Evolutionary conservation across 495 filamentous ascomycete species (phyloP), one percentile per base, ranked within the genome.

Genomic region (Pseudotulostoma volvatum): DNA sequence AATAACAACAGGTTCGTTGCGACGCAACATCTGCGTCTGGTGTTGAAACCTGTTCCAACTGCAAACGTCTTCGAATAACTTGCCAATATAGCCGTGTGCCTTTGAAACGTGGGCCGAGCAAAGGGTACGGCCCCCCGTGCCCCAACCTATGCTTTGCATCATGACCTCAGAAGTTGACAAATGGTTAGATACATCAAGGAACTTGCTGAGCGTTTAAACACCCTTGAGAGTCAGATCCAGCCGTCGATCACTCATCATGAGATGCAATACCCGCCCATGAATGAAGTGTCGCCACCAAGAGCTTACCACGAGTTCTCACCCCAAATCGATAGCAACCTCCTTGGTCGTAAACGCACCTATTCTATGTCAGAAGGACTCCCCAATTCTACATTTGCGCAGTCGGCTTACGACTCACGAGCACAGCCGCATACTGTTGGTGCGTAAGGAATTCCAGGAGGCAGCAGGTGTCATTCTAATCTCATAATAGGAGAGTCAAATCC

Each of bases 91-190:
- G 84, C 60, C 73, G 88, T 43, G 81, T 92, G 31, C 88, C 87
- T 1, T 84, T 92, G 73, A 96, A 96, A 57, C 74, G 88, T 40
- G 88, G 88, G 4, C 88, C 88, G 3, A 93, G 83, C 49, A 96
- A 96, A 74, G 88, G 88, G 76, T 84, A 70, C 45, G 70, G 40
- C 9, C 32, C n/a, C 18, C 32, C 35, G 21, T 41, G 39, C 25
- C 38, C 44, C 33, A 41, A 38, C 36, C 31, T 21, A 9, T 34
- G 40, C 15, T 5, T 28, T 28, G 11, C 23, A 5, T 28, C 23
- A 11, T 11, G 11, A 5, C 23, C 34, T 33, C 8, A 32, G 39
- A 42, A 32, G 35, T 57, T 63, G 38, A 64, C 44, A 20, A 14
- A 4, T 18, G 1, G 39, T 13, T 49, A 88, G 82, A 0, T 96